Evolutionary conservation across 2,329 filamentous ascomycete species (phyloP).

Genomic region (Calonectria ilicicola): DNA sequence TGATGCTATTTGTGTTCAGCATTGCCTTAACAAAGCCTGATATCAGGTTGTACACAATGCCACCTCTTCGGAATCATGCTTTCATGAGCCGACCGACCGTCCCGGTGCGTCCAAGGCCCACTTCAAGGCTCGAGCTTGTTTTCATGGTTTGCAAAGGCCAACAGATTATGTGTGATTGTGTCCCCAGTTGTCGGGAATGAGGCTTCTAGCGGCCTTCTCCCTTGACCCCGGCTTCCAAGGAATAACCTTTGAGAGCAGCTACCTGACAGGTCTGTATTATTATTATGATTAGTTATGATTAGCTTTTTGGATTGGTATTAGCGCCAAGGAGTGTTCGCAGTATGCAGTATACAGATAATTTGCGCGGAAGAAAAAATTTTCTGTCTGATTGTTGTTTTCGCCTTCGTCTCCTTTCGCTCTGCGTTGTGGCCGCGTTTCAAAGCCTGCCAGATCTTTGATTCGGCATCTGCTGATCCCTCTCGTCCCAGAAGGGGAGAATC

Average conservation of each 20-base stretch:
- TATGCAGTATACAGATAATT: constrained; percentile 14
- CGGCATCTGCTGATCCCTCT: background rate
- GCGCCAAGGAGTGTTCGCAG: constrained; percentile 14
- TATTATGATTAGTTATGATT: background rate
- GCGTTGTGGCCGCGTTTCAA: constrained; percentile 16
- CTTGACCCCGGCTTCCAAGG: constrained; percentile 9
- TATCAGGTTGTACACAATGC: constrained; percentile 35
- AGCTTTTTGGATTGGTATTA: background rate
- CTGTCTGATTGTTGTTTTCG: constrained; percentile 17
- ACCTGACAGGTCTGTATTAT: background rate
- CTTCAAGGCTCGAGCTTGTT: constrained; percentile 34
- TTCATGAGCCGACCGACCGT: constrained; percentile 37
- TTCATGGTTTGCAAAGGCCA: constrained; percentile 25
- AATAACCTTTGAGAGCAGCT: background rate
- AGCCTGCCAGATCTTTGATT: constrained; percentile 3
- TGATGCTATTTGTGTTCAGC: constrained; percentile 19
- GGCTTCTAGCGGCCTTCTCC: background rate
- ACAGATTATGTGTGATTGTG: constrained; percentile 26
- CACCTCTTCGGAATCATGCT: constrained; percentile 30
- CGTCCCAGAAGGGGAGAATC: background rate
- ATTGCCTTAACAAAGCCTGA: constrained; percentile 5
- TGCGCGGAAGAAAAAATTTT: constrained; percentile 5
- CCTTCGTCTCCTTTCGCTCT: background rate
- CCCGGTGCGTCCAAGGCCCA: constrained; percentile 34
- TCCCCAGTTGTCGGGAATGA: constrained; percentile 28